These are phyloP conservation scores for Mollisiaceae sp. DNA, from an alignment of 2,329 filamentous ascomycete genomes.

Conservation along the genomic window DNA sequence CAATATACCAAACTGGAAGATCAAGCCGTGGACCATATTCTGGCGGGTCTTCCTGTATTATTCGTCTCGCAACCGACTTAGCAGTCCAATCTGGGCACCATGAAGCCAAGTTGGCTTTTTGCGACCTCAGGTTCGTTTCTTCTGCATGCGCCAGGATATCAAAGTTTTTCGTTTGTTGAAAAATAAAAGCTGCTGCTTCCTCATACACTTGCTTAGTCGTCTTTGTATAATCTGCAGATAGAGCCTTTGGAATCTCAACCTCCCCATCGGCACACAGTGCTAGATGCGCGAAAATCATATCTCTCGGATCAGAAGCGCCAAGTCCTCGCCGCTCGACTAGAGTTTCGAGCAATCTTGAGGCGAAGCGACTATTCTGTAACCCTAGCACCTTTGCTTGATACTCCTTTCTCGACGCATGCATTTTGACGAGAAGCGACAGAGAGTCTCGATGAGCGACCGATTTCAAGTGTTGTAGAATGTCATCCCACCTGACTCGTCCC, in stretches of 20 bases:
- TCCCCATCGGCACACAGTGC: background rate
- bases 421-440: background rate
- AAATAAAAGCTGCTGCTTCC: background rate
- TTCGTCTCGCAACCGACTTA: background rate
- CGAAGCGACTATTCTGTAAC: background rate
- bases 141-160: background rate
- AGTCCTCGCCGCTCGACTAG: slow-evolving; percentile 7
- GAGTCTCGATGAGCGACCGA: background rate
- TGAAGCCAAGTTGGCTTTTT: background rate
- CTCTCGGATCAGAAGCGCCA: slow-evolving; percentile 7
- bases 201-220: slow-evolving; percentile 2
- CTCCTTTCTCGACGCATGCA: background rate
- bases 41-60: background rate
- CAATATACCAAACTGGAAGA: too few relatives aligned
- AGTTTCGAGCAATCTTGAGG: background rate
- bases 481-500: background rate
- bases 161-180: background rate
- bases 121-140: background rate
- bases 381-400: background rate
- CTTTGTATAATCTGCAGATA: slow-evolving; percentile 1
- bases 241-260: background rate
- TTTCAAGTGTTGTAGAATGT: background rate
- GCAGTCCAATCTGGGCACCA: background rate
- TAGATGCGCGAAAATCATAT: slow-evolving; percentile 9
- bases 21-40: background rate